Percentiles rank a stretch among this genome's conserved stretches.
These are phyloP conservation scores for Penicillium sp. DNA, from an alignment of 2,329 filamentous ascomycete species.

Conservation along the genomic window DNA sequence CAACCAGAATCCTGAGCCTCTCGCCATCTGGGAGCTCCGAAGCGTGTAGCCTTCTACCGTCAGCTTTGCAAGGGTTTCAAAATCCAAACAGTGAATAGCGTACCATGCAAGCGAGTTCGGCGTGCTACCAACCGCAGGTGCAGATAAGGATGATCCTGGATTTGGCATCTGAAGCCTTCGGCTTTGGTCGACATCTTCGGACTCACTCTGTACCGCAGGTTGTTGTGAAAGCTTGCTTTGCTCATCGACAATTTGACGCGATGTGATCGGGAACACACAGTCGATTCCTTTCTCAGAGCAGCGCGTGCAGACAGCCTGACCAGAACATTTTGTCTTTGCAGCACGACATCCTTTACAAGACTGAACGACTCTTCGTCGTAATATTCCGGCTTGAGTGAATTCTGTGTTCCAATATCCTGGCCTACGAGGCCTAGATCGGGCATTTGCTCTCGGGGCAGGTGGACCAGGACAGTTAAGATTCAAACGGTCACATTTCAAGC, in stretches of 20 bases:
- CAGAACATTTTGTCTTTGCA: slow-evolving; percentile 21
- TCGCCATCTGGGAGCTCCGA: slow-evolving; percentile 11
- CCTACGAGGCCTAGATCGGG: background rate
- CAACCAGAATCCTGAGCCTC: slow-evolving; percentile 11
- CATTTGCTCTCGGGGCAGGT: slow-evolving; percentile 1
- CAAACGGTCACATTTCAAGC: slow-evolving; percentile 16
- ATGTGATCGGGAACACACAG: slow-evolving; percentile 8
- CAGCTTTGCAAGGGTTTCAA: background rate
- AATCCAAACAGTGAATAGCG: background rate
- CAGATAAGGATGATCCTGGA: background rate
- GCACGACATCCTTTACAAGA: slow-evolving; percentile 20
- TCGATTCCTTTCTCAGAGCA: slow-evolving; percentile 14
- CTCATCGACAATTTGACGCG: background rate
- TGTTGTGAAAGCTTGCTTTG: background rate
- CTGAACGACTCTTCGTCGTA: slow-evolving; percentile 17
- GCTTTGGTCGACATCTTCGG: background rate
- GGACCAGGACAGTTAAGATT: slow-evolving; percentile 16
- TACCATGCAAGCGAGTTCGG: background rate
- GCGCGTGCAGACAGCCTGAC: slow-evolving; percentile 12
- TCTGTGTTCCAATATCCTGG: background rate
- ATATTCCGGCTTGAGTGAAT: slow-evolving; percentile 21
- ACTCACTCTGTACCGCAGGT: background rate
- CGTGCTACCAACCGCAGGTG: background rate
- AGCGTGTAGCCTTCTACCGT: slow-evolving; percentile 9
- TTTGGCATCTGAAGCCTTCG: background rate